Evolutionary conservation across 1,139 yeast species (phyloP), one percentile per base, ranked within the genome.

Genomic region (Yamadazyma oceani): DNA sequence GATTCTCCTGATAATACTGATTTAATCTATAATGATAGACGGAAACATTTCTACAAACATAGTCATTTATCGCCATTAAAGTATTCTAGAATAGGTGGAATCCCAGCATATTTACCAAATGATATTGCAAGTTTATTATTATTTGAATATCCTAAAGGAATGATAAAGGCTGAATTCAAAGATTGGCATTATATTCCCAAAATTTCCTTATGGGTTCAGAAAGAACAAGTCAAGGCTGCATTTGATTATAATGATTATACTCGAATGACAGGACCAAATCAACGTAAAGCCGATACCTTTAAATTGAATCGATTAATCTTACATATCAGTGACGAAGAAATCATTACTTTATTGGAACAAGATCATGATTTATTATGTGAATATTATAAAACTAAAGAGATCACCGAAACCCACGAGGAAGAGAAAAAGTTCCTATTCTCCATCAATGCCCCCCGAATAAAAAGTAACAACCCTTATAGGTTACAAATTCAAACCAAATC

Each of bases 11-110:
- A 13, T 23, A 39, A 17, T 51, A 48, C 5, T 46, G 51, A 38
- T 29, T 54, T 54, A 23, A 58, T 62, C 15, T 64, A 62, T 46
- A 64, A 64, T 41, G 64, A 67, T 45, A 55, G 69, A 28, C 55
- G 56, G 39, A 54, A 56, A 37, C 68, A 66, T 46, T 66, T 64
- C 40, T 63, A 64, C 44, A 60, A 64, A 5, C 61, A 60, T 35
- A 61, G 63, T 24, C 70, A 66, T 46, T 48, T 66, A 26, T 57
- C 57, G 28, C 71, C 71, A 13, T 55, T 65, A 36, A 57, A 56
- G 34, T 59, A 56, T 38, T 47, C 62, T 5, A 50, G 50, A 52
- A 37, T 61, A 32, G 54, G 57, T 19, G 66, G 66, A 1, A 63
- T 60, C 2, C 65, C 66, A 5, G 48, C 52, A 5, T 58, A 47